Evolutionary conservation across 83 land plant genomes (phyloP).

Genomic region (Thuja plicata): DNA sequence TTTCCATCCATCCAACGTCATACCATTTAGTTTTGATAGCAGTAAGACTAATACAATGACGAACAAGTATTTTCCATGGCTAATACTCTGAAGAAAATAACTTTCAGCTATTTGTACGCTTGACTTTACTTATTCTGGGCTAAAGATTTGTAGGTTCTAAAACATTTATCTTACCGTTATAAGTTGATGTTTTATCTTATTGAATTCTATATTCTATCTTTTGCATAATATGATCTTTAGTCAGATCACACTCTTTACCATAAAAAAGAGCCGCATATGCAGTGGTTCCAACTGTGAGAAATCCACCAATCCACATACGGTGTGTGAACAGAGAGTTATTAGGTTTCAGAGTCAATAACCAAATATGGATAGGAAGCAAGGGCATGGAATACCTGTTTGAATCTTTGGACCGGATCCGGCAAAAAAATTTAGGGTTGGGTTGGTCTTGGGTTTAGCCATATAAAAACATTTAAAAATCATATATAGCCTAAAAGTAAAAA

Average conservation of each 20-base stretch:
- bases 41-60: too few relatives aligned
- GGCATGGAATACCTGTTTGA: too few relatives aligned
- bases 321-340: conserved; percentile 20
- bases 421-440: too few relatives aligned
- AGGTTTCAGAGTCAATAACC: conserved; percentile 22
- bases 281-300: conserved; percentile 12
- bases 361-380: conserved; percentile 7
- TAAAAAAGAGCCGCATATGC: not conserved
- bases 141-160: too few relatives aligned
- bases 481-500: too few relatives aligned
- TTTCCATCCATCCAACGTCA: too few relatives aligned
- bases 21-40: too few relatives aligned
- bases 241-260: too few relatives aligned
- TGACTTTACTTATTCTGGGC: not conserved
- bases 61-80: too few relatives aligned
- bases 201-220: not conserved
- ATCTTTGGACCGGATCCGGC: too few relatives aligned
- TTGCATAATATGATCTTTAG: not conserved
- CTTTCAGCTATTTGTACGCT: not conserved
- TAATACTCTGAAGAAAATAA: not conserved
- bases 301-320: conserved; percentile 15
- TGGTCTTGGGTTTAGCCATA: too few relatives aligned
- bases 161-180: not conserved
- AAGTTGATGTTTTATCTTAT: not conserved
- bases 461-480: too few relatives aligned